Percentiles rank a stretch among this genome's conserved stretches.
Evolutionary conservation across 495 filamentous ascomycete species (phyloP).

Genomic region (Pyrenula aspistea): DNA sequence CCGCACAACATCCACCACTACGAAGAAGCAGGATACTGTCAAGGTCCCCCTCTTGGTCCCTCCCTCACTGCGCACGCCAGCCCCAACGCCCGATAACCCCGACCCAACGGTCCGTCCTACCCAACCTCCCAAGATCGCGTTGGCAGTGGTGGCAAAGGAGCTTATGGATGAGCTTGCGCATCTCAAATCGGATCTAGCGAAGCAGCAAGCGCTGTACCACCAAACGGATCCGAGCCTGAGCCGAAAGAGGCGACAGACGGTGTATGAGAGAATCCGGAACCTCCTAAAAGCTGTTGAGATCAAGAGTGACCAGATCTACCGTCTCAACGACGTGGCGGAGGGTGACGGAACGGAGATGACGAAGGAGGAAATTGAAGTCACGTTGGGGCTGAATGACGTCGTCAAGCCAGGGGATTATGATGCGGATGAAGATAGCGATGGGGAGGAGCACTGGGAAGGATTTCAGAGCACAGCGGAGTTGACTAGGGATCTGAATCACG

Average conservation of each 20-base stretch:
- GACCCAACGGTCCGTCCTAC: slow-evolving; percentile 70
- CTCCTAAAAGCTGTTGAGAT: slow-evolving; percentile 54
- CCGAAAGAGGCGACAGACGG: slow-evolving; percentile 52
- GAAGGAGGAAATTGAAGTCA: slow-evolving; percentile 54
- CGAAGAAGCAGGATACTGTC: slow-evolving; percentile 41
- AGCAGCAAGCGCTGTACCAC: slow-evolving; percentile 49
- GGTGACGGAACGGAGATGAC: slow-evolving; percentile 60
- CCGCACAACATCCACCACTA: slow-evolving; percentile 24
- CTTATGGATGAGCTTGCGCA: slow-evolving; percentile 76
- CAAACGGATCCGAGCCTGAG: slow-evolving; percentile 55
- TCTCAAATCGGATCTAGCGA: slow-evolving; percentile 53
- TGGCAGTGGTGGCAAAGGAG: slow-evolving; percentile 68
- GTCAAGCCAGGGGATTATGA: slow-evolving; percentile 17
- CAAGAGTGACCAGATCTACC: slow-evolving; percentile 82
- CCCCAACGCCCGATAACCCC: slow-evolving; percentile 39
- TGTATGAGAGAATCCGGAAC: slow-evolving; percentile 52
- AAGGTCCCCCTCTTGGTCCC: slow-evolving; percentile 56
- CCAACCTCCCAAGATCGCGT: slow-evolving; percentile 58
- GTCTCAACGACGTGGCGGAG: slow-evolving; percentile 81
- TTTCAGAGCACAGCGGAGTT: slow-evolving; percentile 39
- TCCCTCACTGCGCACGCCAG: slow-evolving; percentile 53
- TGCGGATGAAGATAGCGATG: slow-evolving; percentile 26
- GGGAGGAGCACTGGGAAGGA: slow-evolving; percentile 36
- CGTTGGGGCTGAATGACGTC: slow-evolving; percentile 47
- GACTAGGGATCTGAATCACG: slow-evolving; percentile 12